Base-by-base conservation (phyloP, 208 protist species). In the Acanthamoeba culbertsoni region DNA sequence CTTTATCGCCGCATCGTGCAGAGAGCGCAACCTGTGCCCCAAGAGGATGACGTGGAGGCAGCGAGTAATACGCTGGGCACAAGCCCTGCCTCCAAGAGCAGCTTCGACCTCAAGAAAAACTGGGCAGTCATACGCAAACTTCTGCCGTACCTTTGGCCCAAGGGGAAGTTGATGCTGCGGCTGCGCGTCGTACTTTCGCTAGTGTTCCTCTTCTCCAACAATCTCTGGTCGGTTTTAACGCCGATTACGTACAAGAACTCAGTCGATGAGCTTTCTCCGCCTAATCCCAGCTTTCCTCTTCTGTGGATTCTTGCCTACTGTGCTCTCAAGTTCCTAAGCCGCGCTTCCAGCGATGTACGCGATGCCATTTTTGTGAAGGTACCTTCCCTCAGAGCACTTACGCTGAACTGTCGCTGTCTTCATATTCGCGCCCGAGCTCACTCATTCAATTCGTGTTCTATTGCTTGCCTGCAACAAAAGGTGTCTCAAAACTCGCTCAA, bases 361-460 rank as follows among this genome's bases (percentile, higher is more conserved):
- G 95, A 97, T 92, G 45, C 53, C 10, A 82, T 96, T 23, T 65
- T 40, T n/a, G 88, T 97, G 35, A 95, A 97, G 86, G 86, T 97
- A 20, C 48, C 95, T 96, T 89, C 55, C 96, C 14, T 33, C 55
- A 26, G 6, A n/a, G 55, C 55, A n/a, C 55, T n/a, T 14, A n/a
- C n/a, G n/a, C n/a, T n/a, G n/a, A n/a, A n/a, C n/a, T n/a, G n/a
- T n/a, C 12, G 20, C 55, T 63, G 55, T n/a, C 55, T 63, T n/a
- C 23, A 14, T 7, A 14, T 4, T n/a, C 5, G 12, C 20, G 55
- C 55, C 31, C 12, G 26, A 14, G 26, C 55, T 62, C 55, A n/a
- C 55, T 7, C 31, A 14, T n/a, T 63, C 37, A 26, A 6, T 37
- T 26, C 48, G 14, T 48, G 23, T 7, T 26, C 12, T 46, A 23